phyloP scores from a whole-genome alignment of 352 stramenopile genomes.

The Phytophthora sp. region DNA sequence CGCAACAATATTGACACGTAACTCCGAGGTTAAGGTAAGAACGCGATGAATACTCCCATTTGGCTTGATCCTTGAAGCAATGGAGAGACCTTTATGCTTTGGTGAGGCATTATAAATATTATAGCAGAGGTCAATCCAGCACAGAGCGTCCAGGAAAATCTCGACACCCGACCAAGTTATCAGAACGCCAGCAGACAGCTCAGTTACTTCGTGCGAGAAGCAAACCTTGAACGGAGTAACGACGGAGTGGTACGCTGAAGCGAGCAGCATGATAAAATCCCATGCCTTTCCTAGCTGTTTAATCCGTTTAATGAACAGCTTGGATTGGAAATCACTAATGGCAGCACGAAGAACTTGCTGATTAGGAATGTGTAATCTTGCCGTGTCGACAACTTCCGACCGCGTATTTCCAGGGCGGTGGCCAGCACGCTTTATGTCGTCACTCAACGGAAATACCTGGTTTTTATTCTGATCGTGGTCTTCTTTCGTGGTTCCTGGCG shows the following conservation, averaged over 20 bases:
- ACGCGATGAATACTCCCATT: background rate
- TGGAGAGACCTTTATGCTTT: background rate
- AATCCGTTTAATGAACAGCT: constrained; percentile 42
- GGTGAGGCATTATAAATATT: constrained; percentile 2
- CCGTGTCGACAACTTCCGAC: background rate
- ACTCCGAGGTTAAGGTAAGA: constrained; percentile 20
- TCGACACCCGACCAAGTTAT: constrained; percentile 45
- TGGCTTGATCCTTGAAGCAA: background rate
- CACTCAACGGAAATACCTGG: constrained; percentile 2
- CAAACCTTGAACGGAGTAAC: constrained; percentile 53
- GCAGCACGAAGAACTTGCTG: constrained; percentile 9
- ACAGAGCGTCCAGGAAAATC: constrained; percentile 51
- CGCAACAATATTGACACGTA: constrained; percentile 43
- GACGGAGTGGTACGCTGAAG: constrained; percentile 43
- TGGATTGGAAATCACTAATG: constrained; percentile 7
- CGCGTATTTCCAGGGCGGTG: background rate
- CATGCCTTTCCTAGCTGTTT: constrained; percentile 46
- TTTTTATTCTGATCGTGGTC: background rate
- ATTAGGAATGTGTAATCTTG: background rate
- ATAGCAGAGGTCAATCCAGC: constrained; percentile 39
- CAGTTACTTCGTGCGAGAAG: constrained; percentile 48
- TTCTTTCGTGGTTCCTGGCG: background rate
- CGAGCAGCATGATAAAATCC: constrained; percentile 49
- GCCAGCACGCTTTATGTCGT: background rate
- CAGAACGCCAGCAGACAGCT: constrained; percentile 17